Evolutionary conservation across 106 monocot species (phyloP), one percentile per base, ranked within the genome.

Genomic region (Acorus calamus): DNA sequence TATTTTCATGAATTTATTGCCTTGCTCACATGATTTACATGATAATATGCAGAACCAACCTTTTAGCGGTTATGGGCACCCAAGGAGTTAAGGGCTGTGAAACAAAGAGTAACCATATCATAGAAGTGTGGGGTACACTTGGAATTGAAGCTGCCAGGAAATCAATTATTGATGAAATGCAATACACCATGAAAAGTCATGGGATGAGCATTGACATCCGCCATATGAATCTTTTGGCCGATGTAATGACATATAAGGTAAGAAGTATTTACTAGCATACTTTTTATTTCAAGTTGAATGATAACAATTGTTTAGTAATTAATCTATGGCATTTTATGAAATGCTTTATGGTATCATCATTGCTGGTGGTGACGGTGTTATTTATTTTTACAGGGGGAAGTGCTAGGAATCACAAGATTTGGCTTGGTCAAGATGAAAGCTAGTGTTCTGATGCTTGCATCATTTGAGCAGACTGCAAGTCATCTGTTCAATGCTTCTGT

Each of bases 71-170:
- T 45, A 81, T 98, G 92, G 98, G 98, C 62, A 98, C 76, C 12
- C 85, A 85, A 56, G 98, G 92, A 67, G 75, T 98, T n/a, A 76
- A 88, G 66, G 80, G 60, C 47, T 71, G 48, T 14, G 78, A 78
- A 64, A 98, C 98, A 52, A 88, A 57, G 50, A 88, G 79, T 70
- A 98, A 98, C 75, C 85, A 98, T 72, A 61, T 92, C 7, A 83
- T 92, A 65, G 98, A 92, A 71, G 77, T 92, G 1, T 65, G 69
- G 54, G 53, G 75, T 11, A 88, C 85, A 50, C 81, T 98, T 59
- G 98, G 98, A 51, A 92, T 98, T 70, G 98, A 98, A 83, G 98
- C 98, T 62, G 92, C 98, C 58, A 98, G 98, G 66, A 68, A 72
- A 60, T 79, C 68, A 54, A 98, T 98, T 51, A 98, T 98, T 64